Evolutionary conservation across 768 basidiomycete species (phyloP).

Genomic region (Rhodotorula graminis): DNA sequence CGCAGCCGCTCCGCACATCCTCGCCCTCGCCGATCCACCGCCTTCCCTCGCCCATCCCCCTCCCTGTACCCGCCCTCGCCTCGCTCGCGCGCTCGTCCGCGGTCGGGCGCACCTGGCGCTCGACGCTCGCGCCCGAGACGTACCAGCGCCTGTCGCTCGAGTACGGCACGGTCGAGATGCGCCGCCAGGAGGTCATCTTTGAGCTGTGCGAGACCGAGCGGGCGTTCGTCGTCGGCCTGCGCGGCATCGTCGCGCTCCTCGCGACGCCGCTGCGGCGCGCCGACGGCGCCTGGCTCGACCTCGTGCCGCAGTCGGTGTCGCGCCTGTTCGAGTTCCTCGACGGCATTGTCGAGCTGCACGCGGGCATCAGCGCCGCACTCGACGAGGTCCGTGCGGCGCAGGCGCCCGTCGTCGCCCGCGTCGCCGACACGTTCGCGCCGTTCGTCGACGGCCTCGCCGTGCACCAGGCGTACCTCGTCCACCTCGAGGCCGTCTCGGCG

Average conservation of each 20-base stretch:
- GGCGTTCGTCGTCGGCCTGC: slow-evolving; percentile 62
- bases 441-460: slow-evolving; percentile 69
- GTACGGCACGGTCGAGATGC: slow-evolving; percentile 56
- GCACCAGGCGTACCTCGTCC: slow-evolving; percentile 79
- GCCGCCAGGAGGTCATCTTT: slow-evolving; percentile 63
- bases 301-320: slow-evolving; percentile 65
- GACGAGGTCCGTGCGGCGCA: slow-evolving; percentile 47
- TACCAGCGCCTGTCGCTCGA: slow-evolving; percentile 49
- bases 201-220: slow-evolving; percentile 67
- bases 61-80: background rate
- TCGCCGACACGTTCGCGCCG: slow-evolving; percentile 59
- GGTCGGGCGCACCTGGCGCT: slow-evolving; percentile 46
- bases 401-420: slow-evolving; percentile 52
- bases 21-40: background rate
- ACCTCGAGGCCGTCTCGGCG: slow-evolving; percentile 59
- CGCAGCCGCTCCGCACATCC: background rate
- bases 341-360: slow-evolving; percentile 74
- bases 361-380: slow-evolving; percentile 57
- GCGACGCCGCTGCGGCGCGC: slow-evolving; percentile 70
- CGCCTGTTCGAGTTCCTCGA: slow-evolving; percentile 83
- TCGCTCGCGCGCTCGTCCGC: slow-evolving; percentile 18
- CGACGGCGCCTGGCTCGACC: slow-evolving; percentile 70
- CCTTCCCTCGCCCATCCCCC: background rate
- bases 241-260: slow-evolving; percentile 65
- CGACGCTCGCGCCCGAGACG: slow-evolving; percentile 45